Evolutionary conservation across 768 basidiomycete species (phyloP), one percentile per base, ranked within the genome.

Genomic region (Auriscalpium microsporum): DNA sequence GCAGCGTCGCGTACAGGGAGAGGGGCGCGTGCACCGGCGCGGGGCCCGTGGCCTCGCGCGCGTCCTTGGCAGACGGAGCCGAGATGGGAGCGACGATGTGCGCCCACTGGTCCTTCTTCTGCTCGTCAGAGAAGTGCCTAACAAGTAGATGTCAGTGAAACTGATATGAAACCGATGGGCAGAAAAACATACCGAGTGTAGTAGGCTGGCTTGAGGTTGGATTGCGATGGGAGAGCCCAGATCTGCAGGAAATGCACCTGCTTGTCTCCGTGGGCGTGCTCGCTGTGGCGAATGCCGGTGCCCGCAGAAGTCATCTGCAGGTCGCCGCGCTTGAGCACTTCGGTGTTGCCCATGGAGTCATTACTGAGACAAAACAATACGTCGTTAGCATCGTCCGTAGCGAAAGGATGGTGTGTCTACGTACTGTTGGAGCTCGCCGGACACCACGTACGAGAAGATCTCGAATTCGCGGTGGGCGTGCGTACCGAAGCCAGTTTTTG

Each of bases 291-390:
- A 63, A 98, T 94, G 6, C 94, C 94, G 0, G 87, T 94, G 14
- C 94, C 94, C 0, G 94, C 84, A 1, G 87, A 90, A 2, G 94
- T 93, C 74, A 95, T 81, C 69, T 97, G 94, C 36, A 98, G 64
- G 62, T 92, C 87, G 1, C 94, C 94, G 13, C 92, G 82, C 66
- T 84, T 84, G 64, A 97, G 81, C 55, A 93, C 76, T 67, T 98
- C 94, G 54, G 78, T 78, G 71, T 95, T 94, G 47, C 86, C 86
- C 86, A 96, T 89, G 2, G 87, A 90, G 71, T 96, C 94, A 69
- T 86, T 79, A 72, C 93, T 90, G 56, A 14, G 17, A 28, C 28
- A 28, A 34, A 9, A 45, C 3, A 7, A 11, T 6, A 23, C 21
- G 40, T 10, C 6, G 55, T 33, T 46, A 40, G 4, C 1, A 35